A percentile compares a stretch with the other conserved stretches of the same genome.
These are phyloP conservation scores for Carallia brachiata DNA, from an alignment of 345 rosid species.

Conservation along the genomic window DNA sequence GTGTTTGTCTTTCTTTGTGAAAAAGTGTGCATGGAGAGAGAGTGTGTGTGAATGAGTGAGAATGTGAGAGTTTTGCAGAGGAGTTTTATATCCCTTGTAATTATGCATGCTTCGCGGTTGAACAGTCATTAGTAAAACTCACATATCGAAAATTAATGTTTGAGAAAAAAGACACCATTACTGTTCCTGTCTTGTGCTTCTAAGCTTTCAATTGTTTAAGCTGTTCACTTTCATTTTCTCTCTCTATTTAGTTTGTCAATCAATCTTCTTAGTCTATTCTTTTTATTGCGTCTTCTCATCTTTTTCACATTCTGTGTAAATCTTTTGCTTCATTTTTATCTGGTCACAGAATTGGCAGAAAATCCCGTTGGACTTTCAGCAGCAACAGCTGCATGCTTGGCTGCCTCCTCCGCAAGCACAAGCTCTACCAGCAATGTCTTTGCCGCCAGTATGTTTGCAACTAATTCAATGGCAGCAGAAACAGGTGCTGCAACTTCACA, in stretches of 20 bases:
- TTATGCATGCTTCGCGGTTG: conserved; percentile 10
- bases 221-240: not conserved
- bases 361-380: conserved; percentile 40
- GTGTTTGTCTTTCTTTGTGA: not conserved
- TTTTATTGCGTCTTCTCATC: not conserved
- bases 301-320: not conserved
- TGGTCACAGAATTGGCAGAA: conserved; percentile 51
- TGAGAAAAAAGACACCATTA: conserved; percentile 46
- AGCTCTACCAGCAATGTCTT: conserved; percentile 37
- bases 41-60: not conserved
- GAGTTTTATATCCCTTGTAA: not conserved
- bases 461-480: conserved; percentile 32
- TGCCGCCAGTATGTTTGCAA: conserved; percentile 45
- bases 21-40: not conserved
- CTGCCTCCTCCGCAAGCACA: conserved; percentile 21
- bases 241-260: not conserved
- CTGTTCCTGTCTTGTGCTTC: conserved; percentile 31
- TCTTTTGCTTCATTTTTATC: not conserved
- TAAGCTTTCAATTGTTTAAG: conserved; percentile 22
- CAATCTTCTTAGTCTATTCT: not conserved
- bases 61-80: not conserved
- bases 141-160: conserved; percentile 27
- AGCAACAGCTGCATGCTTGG: conserved; percentile 19
- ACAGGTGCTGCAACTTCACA: not conserved
- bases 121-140: conserved; percentile 17